These are phyloP conservation scores for Talaromyces sp. DNA, from an alignment of 2,329 filamentous ascomycete genomes.

Conservation along the genomic window DNA sequence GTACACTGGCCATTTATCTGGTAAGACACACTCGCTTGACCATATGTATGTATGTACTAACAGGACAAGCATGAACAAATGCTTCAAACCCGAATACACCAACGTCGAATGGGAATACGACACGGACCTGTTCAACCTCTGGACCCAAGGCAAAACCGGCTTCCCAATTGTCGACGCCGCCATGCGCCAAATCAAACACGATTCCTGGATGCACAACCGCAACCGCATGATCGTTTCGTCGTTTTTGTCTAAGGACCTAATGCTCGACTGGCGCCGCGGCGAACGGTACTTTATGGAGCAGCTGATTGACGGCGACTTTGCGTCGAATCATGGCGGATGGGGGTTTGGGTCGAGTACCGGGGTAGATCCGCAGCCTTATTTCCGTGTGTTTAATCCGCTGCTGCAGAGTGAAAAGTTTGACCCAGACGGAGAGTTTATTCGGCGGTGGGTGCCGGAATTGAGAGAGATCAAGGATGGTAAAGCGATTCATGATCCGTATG, in stretches of 20 bases:
- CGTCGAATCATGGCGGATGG: conserved; percentile 71
- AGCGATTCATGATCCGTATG: conserved; percentile 78
- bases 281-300: conserved; percentile 80
- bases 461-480: conserved; percentile 54
- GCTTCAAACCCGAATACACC: conserved; percentile 78
- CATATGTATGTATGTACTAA: conserved; percentile 9
- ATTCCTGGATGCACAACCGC: conserved; percentile 80
- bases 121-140: conserved; percentile 62
- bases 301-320: conserved; percentile 74
- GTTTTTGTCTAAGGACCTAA: conserved; percentile 73
- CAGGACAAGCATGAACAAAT: conserved; percentile 60
- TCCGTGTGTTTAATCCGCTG: conserved; percentile 82
- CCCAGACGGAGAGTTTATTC: conserved; percentile 70
- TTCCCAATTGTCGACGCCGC: conserved; percentile 82
- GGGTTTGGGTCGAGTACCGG: conserved; percentile 64
- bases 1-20: conserved; percentile 73
- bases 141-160: conserved; percentile 70
- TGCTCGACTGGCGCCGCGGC: conserved; percentile 79
- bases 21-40: conserved; percentile 17
- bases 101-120: conserved; percentile 81
- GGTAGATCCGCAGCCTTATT: conserved; percentile 84
- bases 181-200: conserved; percentile 69
- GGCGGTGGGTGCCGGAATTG: conserved; percentile 77
- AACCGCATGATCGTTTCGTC: conserved; percentile 79
- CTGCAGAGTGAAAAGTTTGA: conserved; percentile 87